Evolutionary conservation across 1,284 basidiomycete species (phyloP), one percentile per base, ranked within the genome.

Genomic region (Heterobasidion irregulare): DNA sequence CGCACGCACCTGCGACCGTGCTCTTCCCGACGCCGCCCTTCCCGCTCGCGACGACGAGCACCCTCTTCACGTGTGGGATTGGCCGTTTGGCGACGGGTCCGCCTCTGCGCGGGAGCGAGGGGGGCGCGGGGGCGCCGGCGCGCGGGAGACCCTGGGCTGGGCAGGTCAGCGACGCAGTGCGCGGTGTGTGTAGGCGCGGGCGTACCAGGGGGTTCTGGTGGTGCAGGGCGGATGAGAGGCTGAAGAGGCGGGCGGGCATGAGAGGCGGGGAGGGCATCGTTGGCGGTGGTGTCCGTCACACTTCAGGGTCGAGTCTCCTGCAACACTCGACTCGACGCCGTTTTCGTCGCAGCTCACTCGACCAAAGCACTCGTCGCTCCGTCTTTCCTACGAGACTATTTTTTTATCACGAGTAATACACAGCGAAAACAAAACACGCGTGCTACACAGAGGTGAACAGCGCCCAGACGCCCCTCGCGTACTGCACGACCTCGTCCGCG

Each of bases 21-120:
- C 92, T 95, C 73, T 99, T 99, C 7, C 96, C 96, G 1, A 98
- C 96, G 1, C 96, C 96, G 38, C 96, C 97, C 67, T 98, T 98
- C 13, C 94, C 96, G 62, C 91, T 94, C 0, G 94, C 91, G 0
- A 99, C 94, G 4, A 84, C 89, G 8, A 99, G 68, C 33, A 97
- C 84, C 55, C 80, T 82, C 59, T 78, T 78, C 10, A 86, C 88
- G 64, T 90, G 74, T 1, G 86, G 78, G 50, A 91, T 82, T 1
- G 72, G 64, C 35, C 82, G 71, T 66, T 84, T 88, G 55, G 73
- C 68, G 33, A 80, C 73, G 1, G 75, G 74, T 1, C 77, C 80
- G 8, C 74, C 72, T 59, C 78, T 72, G 47, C 86, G 76, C n/a
- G 86, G 84, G 58, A 88, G 79, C 58, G 79, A 76, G 2, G 85